These are phyloP conservation scores for Cyberlindnera meyerae DNA, from an alignment of 805 yeast genomes.

Conservation along the genomic window DNA sequence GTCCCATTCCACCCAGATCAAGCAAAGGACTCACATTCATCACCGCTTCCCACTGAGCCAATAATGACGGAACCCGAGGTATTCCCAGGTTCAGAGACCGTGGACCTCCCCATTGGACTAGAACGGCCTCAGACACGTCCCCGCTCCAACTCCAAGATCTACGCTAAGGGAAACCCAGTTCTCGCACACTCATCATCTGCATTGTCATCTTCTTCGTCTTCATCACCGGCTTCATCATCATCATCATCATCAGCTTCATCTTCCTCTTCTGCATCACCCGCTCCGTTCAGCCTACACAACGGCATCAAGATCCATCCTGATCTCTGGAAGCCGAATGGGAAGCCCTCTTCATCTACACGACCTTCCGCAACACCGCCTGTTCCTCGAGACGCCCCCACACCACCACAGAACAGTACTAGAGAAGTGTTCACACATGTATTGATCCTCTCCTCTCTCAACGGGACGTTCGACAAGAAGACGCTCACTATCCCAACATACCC, in stretches of 20 bases:
- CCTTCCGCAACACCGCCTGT: no score
- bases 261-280: no score
- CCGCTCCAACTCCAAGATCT: constrained; percentile 14
- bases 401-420: no score
- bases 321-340: no score
- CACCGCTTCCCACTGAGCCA: neutral
- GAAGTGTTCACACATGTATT: constrained; percentile 54
- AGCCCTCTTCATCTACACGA: no score
- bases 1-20: neutral
- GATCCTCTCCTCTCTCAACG: constrained; percentile 73
- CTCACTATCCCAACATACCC: constrained; percentile 79
- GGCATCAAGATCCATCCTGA: no score
- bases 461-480: constrained; percentile 75
- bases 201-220: no score
- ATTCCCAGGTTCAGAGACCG: constrained; percentile 3
- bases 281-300: no score
- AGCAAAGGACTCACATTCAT: neutral
- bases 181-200: neutral
- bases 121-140: constrained; percentile 5
- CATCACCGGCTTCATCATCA: no score
- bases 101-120: constrained; percentile 7
- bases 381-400: no score
- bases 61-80: constrained; percentile 3
- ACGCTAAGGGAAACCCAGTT: constrained; percentile 9
- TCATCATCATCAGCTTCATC: no score